Conservation (phyloP, 495 filamentous ascomycete species). For the Xylaria curta region DNA sequence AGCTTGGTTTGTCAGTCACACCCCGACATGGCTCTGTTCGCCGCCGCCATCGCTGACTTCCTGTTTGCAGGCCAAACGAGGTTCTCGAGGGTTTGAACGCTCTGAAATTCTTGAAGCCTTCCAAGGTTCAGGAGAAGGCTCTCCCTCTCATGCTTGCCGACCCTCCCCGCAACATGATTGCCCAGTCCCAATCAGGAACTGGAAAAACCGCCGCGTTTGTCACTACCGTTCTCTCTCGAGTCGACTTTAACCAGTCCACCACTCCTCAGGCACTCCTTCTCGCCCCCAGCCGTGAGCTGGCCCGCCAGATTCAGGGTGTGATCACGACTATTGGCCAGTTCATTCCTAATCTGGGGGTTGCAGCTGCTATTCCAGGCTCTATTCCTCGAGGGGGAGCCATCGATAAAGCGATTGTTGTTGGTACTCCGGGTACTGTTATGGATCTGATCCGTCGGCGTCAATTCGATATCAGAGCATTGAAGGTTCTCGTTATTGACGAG, state of each 20-base stretch:
- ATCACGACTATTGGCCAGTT: conserved; percentile 82
- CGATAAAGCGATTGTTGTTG: conserved; percentile 79
- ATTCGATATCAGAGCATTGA: conserved; percentile 68
- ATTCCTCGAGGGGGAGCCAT: conserved; percentile 65
- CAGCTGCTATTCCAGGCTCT: conserved; percentile 81
- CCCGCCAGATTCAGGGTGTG: conserved; percentile 90
- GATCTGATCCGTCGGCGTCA: conserved; percentile 78
- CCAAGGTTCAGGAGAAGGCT: conserved; percentile 94
- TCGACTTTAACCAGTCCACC: conserved; percentile 70
- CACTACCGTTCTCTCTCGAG: conserved; percentile 83
- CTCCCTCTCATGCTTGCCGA: conserved; percentile 84
- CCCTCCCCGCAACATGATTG: conserved; percentile 90
- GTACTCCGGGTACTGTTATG: conserved; percentile 91
- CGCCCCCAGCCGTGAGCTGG: conserved; percentile 92
- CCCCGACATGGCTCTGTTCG: not conserved
- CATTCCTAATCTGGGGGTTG: conserved; percentile 70
- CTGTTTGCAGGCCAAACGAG: conserved; percentile 42
- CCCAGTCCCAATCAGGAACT: conserved; percentile 97
- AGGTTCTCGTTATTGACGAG: conserved; percentile 87
- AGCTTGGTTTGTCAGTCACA: conserved; percentile 77
- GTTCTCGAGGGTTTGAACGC: conserved; percentile 66
- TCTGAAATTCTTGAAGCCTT: conserved; percentile 93
- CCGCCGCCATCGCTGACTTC: conserved; percentile 27
- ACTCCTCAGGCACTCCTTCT: conserved; percentile 87
- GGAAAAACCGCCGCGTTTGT: conserved; percentile 98